A percentile compares a stretch with the other conserved stretches of the same genome.
Conservation (phyloP, 169 alveolate genomes). For the Cryptosporidium xiaoi region DNA sequence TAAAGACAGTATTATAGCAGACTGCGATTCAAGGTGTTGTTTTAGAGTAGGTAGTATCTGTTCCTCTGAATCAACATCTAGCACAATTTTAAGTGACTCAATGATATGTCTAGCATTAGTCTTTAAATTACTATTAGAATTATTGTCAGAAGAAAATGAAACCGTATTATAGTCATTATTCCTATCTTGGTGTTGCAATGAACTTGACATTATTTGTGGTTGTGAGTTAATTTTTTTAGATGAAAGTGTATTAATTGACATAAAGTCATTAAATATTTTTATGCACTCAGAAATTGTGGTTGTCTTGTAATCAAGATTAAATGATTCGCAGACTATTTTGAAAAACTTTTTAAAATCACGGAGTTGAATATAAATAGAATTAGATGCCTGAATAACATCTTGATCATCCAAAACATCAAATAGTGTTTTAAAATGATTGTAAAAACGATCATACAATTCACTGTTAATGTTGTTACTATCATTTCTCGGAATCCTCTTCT, state of each 20-base stretch:
- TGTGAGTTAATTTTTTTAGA: constrained; percentile 12
- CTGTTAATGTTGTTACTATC: background rate
- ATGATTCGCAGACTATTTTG: constrained; percentile 8
- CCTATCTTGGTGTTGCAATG: background rate
- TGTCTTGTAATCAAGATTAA: constrained; percentile 54
- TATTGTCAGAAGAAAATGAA: background rate
- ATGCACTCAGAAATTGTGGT: constrained; percentile 43
- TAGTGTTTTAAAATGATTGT: constrained; percentile 61
- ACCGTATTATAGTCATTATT: background rate
- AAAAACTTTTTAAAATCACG: constrained; percentile 61
- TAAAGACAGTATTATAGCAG: constrained; percentile 63
- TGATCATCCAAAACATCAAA: constrained; percentile 69
- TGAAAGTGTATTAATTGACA: background rate
- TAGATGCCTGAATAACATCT: constrained; percentile 69
- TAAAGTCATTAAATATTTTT: constrained; percentile 21
- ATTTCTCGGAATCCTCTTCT: background rate
- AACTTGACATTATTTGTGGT: constrained; percentile 30
- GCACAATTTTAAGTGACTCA: constrained; percentile 60
- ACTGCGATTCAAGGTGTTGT: constrained; percentile 70
- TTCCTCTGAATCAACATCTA: constrained; percentile 60
- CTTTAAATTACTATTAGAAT: no score
- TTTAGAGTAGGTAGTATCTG: constrained; percentile 65
- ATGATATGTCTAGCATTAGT: constrained; percentile 17
- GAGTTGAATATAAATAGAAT: constrained; percentile 53
- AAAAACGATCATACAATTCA: constrained; percentile 61